A percentile compares a stretch with the other conserved stretches of the same genome.
These are phyloP conservation scores for Aspergillus piperis DNA, from an alignment of 2,329 filamentous ascomycete species.

Conservation along the genomic window DNA sequence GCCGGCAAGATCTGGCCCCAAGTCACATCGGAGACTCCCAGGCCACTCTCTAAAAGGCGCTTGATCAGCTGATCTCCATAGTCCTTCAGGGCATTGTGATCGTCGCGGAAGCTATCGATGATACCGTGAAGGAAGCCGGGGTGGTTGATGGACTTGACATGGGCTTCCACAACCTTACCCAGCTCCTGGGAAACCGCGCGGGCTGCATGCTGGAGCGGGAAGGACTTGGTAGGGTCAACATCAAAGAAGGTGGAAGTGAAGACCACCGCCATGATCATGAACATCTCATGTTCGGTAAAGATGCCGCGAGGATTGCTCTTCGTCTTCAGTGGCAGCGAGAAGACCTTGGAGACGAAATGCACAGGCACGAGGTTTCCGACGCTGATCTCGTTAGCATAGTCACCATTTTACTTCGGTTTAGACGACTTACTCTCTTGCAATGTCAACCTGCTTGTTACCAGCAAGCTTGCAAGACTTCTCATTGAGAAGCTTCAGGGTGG, in stretches of 20 bases:
- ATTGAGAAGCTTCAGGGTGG: conserved; percentile 61
- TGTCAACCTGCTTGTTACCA: conserved; percentile 66
- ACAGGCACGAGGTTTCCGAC: conserved; percentile 57
- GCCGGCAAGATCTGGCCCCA: conserved; percentile 71
- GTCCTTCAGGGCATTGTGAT: conserved; percentile 58
- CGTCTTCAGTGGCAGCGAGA: conserved; percentile 58
- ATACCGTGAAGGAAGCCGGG: conserved; percentile 59
- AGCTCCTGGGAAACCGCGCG: conserved; percentile 61
- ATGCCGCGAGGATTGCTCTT: conserved; percentile 53
- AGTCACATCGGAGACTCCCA: conserved; percentile 66
- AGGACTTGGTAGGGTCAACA: conserved; percentile 67
- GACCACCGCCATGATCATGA: conserved; percentile 63
- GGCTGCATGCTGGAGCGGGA: conserved; percentile 61
- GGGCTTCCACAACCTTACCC: conserved; percentile 62
- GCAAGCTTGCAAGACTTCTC: conserved; percentile 67
- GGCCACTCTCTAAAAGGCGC: conserved; percentile 63
- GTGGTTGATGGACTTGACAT: conserved; percentile 62
- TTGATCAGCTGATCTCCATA: conserved; percentile 69
- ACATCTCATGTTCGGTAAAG: conserved; percentile 60
- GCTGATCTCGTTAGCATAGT: conserved; percentile 17
- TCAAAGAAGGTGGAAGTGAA: conserved; percentile 68
- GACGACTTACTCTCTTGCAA: conserved; percentile 57
- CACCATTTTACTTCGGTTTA: conserved; percentile 9
- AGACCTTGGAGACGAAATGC: conserved; percentile 58
- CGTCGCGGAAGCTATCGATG: conserved; percentile 50